Evolutionary conservation across 1,284 basidiomycete genomes (phyloP).

Genomic region (Ceratobasidium sp.): DNA sequence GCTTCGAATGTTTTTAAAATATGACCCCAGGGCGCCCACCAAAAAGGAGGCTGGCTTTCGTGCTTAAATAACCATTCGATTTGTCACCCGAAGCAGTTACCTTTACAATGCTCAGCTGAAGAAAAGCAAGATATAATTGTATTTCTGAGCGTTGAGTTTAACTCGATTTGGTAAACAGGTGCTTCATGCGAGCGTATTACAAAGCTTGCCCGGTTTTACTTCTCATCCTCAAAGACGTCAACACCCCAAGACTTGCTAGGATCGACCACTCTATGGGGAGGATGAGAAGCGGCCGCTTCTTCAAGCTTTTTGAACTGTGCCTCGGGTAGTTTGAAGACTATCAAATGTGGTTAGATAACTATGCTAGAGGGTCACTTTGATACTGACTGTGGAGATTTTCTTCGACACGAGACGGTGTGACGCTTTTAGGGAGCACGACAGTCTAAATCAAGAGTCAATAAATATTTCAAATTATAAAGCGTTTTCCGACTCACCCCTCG

Average conservation of each 20-base stretch:
- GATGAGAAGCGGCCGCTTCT: slow-evolving; percentile 62
- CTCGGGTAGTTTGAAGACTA: slow-evolving; percentile 61
- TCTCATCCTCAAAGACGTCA: slow-evolving; percentile 61
- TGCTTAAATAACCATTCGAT: too few species aligned
- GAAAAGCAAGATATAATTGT: too few species aligned
- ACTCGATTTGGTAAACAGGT: too few species aligned
- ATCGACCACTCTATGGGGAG: slow-evolving; percentile 62
- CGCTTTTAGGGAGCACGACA: slow-evolving; percentile 53
- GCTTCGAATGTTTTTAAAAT: too few species aligned
- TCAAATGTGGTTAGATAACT: neutral
- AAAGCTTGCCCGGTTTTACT: too few species aligned
- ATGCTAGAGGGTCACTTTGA: neutral
- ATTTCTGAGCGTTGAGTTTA: too few species aligned
- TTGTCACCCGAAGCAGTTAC: too few species aligned
- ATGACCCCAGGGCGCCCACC: too few species aligned
- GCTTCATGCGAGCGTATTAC: too few species aligned
- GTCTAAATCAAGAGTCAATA: slow-evolving; percentile 24
- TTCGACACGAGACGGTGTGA: slow-evolving; percentile 51
- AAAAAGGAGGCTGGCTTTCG: too few species aligned
- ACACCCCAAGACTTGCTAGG: slow-evolving; percentile 69
- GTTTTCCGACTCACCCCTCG: slow-evolving; percentile 63
- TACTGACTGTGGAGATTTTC: slow-evolving; percentile 41
- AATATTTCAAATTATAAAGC: neutral
- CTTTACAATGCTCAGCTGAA: too few species aligned
- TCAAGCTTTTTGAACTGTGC: slow-evolving; percentile 66